Base-by-base conservation (phyloP, 257 asterid species). In the Verbena officinalis region DNA sequence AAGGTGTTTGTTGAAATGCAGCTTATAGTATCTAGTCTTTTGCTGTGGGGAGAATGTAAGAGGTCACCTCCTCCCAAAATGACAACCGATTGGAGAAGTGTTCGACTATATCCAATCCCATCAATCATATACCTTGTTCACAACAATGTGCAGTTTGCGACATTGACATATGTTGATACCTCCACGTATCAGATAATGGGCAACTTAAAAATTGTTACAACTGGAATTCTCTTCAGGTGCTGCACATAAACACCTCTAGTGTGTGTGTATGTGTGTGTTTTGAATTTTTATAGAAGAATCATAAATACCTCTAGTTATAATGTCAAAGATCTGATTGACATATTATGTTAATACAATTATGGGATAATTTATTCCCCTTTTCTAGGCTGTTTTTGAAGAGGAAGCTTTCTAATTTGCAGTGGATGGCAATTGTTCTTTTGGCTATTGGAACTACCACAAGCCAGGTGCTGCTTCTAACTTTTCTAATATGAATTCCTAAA, bases 61-160 rank as follows among this genome's bases (percentile, higher is more conserved):
- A 78, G 74, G 42, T 77, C 80, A 12, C 79, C 93, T 62, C 73
- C 92, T 65, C 97, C 99, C 36, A 88, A 87, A 84, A 88, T 94
- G 86, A 86, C 97, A 0, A 94, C 89, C 0, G 96, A 90, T 2
- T 90, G 97, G 97, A 81, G 64, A 77, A 88, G 80, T 65, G 71
- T 94, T 49, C 83, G 96, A 4, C 66, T 94, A 58, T 90, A 77
- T 67, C 97, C 95, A 0, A 90, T 94, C 62, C 97, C 99, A 0
- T 94, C 97, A 8, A 73, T 94, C 80, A 94, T 94, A 74, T 94
- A 94, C 85, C 95, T 94, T 52, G 68, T 94, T 66, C 99, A 94
- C 85, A 94, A 94, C 83, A 94, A 94, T 72, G 96, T 94, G 39
- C 99, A 94, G 82, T 94, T 94, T 78, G 97, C 99, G 54, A 94